Base-by-base conservation (phyloP, 2,329 filamentous ascomycete genomes). In the Allantophomopsis lycopodina region DNA sequence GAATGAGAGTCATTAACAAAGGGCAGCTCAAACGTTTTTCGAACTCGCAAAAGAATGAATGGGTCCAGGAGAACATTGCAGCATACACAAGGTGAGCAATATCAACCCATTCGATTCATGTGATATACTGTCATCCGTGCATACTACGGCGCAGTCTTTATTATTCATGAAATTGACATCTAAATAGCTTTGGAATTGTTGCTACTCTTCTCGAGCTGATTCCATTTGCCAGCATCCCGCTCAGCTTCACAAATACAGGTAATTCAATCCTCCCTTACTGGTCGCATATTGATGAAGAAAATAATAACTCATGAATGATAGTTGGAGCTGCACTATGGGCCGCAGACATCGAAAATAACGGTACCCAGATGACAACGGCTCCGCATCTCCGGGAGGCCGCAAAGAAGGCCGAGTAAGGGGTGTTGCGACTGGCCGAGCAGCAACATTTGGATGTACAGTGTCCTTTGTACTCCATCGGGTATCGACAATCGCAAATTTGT, bases 261-360 rank as follows among this genome's bases (percentile, higher is more conserved):
- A 62, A 53, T 60, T 48, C 40, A 8, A 21, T 35, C 16, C 23
- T 35, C 15, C 20, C 28, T 18, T 18, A 12, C 10, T 15, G 23
- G 12, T 17, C 21, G 6, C 11, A 32, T 14, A 44, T 44, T 54
- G 40, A 55, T 42, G 34, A 38, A 34, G 10, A 38, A 49, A 48
- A 10, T 32, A 48, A 10, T 32, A 40, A 40, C 34, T 39, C 31
- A 32, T 31, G 8, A 36, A 7, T 11, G 35, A 16, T 35, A 78
- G 86, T 94, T 42, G 89, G 87, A 7, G 89, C 88, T 40, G 89
- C 89, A 7, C 64, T 96, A n/a, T 95, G 87, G 87, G 88, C 89
- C 32, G 83, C 85, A 14, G 87, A 93, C 57, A 73, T 93, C 42
- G 86, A 93, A 13, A 42, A 39, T n/a, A 42, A 37, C 32, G 15